Evolutionary conservation across 352 stramenopile species (phyloP), one percentile per base, ranked within the genome.

Genomic region (Pelagophyceae sp.): DNA sequence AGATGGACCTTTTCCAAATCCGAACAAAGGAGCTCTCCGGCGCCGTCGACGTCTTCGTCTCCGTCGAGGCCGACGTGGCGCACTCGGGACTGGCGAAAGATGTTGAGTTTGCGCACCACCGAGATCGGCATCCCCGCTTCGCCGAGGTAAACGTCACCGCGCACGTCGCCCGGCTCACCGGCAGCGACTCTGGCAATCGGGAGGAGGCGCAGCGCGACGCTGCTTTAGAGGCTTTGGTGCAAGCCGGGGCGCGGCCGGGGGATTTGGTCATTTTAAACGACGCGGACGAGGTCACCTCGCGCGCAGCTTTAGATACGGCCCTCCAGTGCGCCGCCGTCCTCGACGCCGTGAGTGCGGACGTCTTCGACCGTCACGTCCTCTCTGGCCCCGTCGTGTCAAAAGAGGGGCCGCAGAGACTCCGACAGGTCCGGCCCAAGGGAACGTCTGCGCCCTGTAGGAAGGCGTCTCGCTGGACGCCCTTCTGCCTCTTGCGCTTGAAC

Each of bases 41-140:
- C 38, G 11, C 33, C 35, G 67, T 74, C 19, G 67, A 74, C 38
- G 38, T 74, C 67, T 74, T 74, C 67, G 67, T 74, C 5, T 37
- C 67, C 67, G 37, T 74, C 67, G 35, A 74, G 67, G 33, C 33
- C 3, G n/a, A 33, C 3, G 0, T n/a, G 11, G 58, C 67, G 25
- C 67, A 74, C 67, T 38, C 3, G 35, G 67, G 67, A 33, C 1
- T 6, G 0, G 35, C 67, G 11, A 51, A 74, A 23, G 35, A 31
- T 20, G 5, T 58, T 2, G 35, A 54, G 45, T 54, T 54, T 54
- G 45, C 45, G 45, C 11, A 23, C 45, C 11, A 11, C 11, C 11
- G 11, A 23, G 45, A 54, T 11, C 45, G 45, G 23, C 11, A 54
- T 11, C 11, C 45, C 11, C 45, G 45, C 45, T 54, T 54, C 45